Conservation (phyloP, 768 basidiomycete species). For the Naganishia kalamii region DNA sequence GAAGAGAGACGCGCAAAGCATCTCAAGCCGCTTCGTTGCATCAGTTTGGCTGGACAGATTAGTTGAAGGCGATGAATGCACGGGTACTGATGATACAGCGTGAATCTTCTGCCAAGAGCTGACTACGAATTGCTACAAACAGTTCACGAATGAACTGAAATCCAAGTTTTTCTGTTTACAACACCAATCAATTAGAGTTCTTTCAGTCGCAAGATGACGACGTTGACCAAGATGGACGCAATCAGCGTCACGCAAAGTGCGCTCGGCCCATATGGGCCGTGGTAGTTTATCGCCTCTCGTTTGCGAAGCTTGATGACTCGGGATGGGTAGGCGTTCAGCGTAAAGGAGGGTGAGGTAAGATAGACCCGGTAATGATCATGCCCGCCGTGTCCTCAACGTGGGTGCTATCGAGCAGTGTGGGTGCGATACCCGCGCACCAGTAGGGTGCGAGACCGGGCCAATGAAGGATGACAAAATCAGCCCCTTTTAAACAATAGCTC, state of each 20-base stretch:
- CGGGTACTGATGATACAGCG: no score
- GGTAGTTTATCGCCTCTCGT: slow-evolving; percentile 40
- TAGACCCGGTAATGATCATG: slow-evolving; percentile 76
- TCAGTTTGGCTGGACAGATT: no score
- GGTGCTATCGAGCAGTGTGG: slow-evolving; percentile 50
- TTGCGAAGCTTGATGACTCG: slow-evolving; percentile 39
- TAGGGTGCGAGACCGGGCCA: slow-evolving; percentile 58
- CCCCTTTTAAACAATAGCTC: neutral
- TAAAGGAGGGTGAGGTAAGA: slow-evolving; percentile 87
- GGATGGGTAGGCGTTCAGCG: slow-evolving; percentile 50
- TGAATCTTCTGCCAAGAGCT: no score
- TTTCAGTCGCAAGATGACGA: slow-evolving; percentile 37
- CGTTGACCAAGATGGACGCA: slow-evolving; percentile 39
- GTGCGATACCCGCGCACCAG: slow-evolving; percentile 53
- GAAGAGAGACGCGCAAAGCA: no score
- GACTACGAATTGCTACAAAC: no score
- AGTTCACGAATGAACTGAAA: neutral
- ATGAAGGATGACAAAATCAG: slow-evolving; percentile 19
- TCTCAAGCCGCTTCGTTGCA: no score
- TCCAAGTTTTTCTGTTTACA: slow-evolving; percentile 4
- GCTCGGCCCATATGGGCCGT: slow-evolving; percentile 43
- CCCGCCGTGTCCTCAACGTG: slow-evolving; percentile 54
- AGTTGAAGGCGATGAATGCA: no score
- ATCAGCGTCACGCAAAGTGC: slow-evolving; percentile 37
- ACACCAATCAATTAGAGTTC: slow-evolving; percentile 32